A percentile compares a stretch with the other conserved stretches of the same genome.
These are phyloP conservation scores for Xylaria sp. DNA, from an alignment of 2,329 filamentous ascomycete genomes.

Conservation along the genomic window DNA sequence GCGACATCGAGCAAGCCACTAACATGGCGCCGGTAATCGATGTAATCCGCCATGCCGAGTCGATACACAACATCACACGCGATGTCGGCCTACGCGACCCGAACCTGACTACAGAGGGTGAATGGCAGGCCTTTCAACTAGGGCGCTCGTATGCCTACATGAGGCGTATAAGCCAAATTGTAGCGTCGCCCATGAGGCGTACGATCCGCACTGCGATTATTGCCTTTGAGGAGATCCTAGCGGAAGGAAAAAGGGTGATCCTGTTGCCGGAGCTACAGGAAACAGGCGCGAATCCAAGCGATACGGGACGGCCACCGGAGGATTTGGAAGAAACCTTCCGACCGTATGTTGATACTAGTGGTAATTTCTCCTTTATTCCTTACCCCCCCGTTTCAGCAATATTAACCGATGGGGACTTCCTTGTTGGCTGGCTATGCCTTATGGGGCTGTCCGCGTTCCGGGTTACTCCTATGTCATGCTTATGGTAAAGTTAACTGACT, in stretches of 20 bases:
- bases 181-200: slow-evolving; percentile 78
- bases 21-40: slow-evolving; percentile 63
- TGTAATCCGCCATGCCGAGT: slow-evolving; percentile 74
- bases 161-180: slow-evolving; percentile 65
- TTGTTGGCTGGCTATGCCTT: background rate
- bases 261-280: slow-evolving; percentile 80
- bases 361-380: background rate
- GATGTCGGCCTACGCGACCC: slow-evolving; percentile 74
- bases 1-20: too few species aligned
- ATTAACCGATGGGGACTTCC: background rate
- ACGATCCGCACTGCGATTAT: slow-evolving; percentile 77
- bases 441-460: background rate
- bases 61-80: slow-evolving; percentile 74
- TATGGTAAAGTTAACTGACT: background rate
- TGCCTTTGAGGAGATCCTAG: slow-evolving; percentile 64
- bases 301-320: slow-evolving; percentile 66
- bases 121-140: slow-evolving; percentile 71
- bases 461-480: background rate
- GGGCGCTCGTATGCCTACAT: slow-evolving; percentile 65
- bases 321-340: slow-evolving; percentile 55
- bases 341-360: slow-evolving; percentile 58
- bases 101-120: slow-evolving; percentile 71
- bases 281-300: slow-evolving; percentile 72
- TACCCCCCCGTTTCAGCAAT: too few species aligned
- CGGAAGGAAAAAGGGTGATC: slow-evolving; percentile 55